phyloP scores from a whole-genome alignment of 352 stramenopile genomes.

The Globisporangium heterothallicum region DNA sequence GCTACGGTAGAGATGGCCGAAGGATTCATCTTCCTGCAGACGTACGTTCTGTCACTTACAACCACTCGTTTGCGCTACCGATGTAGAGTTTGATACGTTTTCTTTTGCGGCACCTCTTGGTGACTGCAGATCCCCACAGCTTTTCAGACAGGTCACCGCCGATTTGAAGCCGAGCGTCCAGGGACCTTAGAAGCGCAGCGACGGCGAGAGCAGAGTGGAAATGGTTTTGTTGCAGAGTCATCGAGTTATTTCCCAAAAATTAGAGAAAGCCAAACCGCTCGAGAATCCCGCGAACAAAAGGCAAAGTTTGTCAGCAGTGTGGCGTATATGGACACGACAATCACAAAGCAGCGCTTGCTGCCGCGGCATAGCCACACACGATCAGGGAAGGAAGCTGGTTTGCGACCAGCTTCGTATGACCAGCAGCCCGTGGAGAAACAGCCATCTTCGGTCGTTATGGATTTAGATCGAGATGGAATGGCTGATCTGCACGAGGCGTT shows the following conservation, averaged over 20 bases:
- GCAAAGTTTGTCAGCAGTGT: constrained; percentile 10
- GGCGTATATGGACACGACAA: constrained; percentile 3
- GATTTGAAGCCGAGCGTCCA: constrained; percentile 27
- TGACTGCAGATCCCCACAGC: constrained; percentile 19
- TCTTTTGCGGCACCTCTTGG: not conserved
- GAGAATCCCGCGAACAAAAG: constrained; percentile 40
- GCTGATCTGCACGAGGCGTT: constrained; percentile 29
- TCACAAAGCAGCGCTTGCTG: constrained; percentile 8
- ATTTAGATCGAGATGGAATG: constrained; percentile 38
- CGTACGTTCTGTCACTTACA: constrained; percentile 10
- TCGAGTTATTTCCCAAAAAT: constrained; percentile 54
- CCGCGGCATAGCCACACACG: not conserved
- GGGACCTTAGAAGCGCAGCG: constrained; percentile 27
- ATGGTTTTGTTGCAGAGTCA: constrained; percentile 24
- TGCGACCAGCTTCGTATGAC: not conserved
- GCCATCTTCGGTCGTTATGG: constrained; percentile 2
- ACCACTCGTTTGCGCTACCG: not conserved
- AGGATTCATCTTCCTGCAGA: constrained; percentile 33
- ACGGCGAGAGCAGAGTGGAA: constrained; percentile 18
- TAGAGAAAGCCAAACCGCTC: constrained; percentile 30
- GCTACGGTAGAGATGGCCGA: constrained; percentile 19
- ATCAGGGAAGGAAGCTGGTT: not conserved
- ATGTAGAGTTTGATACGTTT: not conserved
- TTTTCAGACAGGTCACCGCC: constrained; percentile 21
- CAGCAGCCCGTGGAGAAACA: not conserved